phyloP scores from a whole-genome alignment of 2,329 filamentous ascomycete genomes.

The Penicillium sp. region DNA sequence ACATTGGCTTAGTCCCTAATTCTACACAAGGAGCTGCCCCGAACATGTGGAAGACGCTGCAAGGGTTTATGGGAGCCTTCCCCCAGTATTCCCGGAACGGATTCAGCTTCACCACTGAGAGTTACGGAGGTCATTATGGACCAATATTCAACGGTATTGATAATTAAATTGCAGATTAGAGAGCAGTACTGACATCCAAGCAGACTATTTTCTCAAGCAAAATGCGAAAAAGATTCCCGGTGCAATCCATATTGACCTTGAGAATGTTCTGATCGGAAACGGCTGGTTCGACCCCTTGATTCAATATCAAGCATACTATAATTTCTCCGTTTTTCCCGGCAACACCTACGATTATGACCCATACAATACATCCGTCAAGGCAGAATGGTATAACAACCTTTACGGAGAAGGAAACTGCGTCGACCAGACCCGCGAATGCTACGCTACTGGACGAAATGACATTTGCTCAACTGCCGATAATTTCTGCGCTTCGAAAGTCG shows the following conservation, averaged over 20 bases:
- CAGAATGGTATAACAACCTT: constrained; percentile 61
- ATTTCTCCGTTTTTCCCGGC: constrained; percentile 41
- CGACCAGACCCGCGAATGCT: constrained; percentile 61
- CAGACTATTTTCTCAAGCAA: constrained; percentile 21
- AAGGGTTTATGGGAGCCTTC: constrained; percentile 67
- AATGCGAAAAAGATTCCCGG: constrained; percentile 19
- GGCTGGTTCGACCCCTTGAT: constrained; percentile 45
- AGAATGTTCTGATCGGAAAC: constrained; percentile 43
- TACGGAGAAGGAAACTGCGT: constrained; percentile 66
- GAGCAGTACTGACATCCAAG: not conserved
- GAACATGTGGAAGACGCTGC: constrained; percentile 64
- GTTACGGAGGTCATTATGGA: constrained; percentile 63
- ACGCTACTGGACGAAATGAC: constrained; percentile 53
- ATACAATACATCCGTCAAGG: constrained; percentile 52
- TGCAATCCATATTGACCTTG: constrained; percentile 28
- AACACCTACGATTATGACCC: constrained; percentile 40
- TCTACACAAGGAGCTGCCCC: constrained; percentile 58
- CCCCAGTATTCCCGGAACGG: constrained; percentile 55
- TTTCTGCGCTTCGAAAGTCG: constrained; percentile 61
- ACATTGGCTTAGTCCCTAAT: constrained; percentile 57
- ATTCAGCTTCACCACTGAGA: constrained; percentile 62
- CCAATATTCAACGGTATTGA: constrained; percentile 54
- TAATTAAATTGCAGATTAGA: not conserved
- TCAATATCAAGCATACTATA: constrained; percentile 45
- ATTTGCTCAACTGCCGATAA: constrained; percentile 60